phyloP scores from a whole-genome alignment of 441 rosid genomes.

The Adansonia gregorii region DNA sequence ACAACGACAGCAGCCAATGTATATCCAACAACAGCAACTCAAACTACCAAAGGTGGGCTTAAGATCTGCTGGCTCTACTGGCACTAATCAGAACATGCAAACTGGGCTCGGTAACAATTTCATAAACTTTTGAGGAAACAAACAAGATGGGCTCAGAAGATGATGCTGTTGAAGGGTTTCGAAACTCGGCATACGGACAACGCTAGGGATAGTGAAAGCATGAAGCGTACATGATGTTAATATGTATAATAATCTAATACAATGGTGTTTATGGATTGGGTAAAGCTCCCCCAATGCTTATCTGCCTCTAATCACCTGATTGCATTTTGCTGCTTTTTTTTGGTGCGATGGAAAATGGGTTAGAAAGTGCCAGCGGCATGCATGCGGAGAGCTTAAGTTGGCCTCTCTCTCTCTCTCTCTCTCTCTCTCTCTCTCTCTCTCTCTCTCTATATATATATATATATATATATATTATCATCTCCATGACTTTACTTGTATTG shows the following conservation, averaged over 20 bases:
- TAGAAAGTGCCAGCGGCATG: neutral
- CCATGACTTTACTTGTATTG: neutral
- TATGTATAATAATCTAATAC: neutral
- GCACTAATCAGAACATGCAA: slow-evolving; percentile 28
- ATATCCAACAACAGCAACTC: slow-evolving; percentile 41
- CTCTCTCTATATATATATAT: too few relatives aligned
- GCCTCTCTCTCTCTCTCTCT: too few relatives aligned
- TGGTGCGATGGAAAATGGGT: neutral
- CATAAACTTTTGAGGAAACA: slow-evolving; percentile 22
- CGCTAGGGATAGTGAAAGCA: slow-evolving; percentile 7
- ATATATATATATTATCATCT: too few relatives aligned
- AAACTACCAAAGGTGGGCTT: slow-evolving; percentile 35
- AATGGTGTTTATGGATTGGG: neutral
- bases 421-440: too few relatives aligned
- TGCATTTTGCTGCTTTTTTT: neutral
- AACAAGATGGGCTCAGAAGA: slow-evolving; percentile 26
- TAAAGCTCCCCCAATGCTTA: neutral
- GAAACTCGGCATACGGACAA: neutral
- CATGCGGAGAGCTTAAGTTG: too few relatives aligned
- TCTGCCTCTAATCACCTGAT: neutral
- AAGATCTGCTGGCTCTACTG: slow-evolving; percentile 23
- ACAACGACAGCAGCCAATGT: slow-evolving; percentile 7
- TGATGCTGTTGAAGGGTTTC: slow-evolving; percentile 14
- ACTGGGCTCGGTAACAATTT: slow-evolving; percentile 28
- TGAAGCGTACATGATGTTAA: slow-evolving; percentile 10